These are phyloP conservation scores for Vigna angularis DNA, from an alignment of 306 rosid genomes.

Conservation along the genomic window DNA sequence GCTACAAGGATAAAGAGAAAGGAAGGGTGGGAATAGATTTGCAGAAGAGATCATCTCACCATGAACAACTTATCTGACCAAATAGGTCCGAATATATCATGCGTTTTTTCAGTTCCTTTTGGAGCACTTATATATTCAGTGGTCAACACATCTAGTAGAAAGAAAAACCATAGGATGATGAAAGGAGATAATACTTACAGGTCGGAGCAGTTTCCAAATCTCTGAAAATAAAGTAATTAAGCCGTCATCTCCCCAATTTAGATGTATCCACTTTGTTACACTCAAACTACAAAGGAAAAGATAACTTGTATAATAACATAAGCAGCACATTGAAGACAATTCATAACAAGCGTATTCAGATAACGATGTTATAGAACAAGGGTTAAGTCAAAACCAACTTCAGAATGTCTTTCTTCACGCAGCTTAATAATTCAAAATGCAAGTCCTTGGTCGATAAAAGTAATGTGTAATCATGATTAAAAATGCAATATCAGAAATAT, in stretches of 20 bases:
- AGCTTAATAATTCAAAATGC: constrained; percentile 10
- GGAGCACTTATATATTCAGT: not conserved
- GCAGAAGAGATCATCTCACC: constrained; percentile 28
- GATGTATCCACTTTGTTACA: constrained; percentile 95
- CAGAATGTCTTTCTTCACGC: constrained; percentile 9
- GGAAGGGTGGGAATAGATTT: constrained; percentile 5
- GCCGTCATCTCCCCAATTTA: constrained; percentile 97
- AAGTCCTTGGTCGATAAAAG: constrained; percentile 1
- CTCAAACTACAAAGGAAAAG: constrained; percentile 80
- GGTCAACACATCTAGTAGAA: constrained; percentile 8
- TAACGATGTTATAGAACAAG: constrained; percentile 1
- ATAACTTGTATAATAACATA: constrained; percentile 32
- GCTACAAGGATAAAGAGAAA: constrained; percentile 19
- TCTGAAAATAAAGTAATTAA: constrained; percentile 75
- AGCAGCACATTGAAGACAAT: constrained; percentile 7
- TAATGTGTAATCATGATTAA: constrained; percentile 1
- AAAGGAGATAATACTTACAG: constrained; percentile 55
- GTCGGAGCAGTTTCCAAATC: constrained; percentile 83
- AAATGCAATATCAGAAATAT: not conserved
- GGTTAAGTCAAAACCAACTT: constrained; percentile 23
- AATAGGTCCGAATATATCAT: constrained; percentile 18
- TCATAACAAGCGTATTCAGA: constrained; percentile 15
- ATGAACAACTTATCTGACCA: constrained; percentile 17
- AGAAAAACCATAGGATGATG: constrained; percentile 7
- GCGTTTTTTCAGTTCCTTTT: not conserved